Evolutionary conservation across 1,284 basidiomycete species (phyloP), one percentile per base, ranked within the genome.

Genomic region (Rhizopogon hawkerae): DNA sequence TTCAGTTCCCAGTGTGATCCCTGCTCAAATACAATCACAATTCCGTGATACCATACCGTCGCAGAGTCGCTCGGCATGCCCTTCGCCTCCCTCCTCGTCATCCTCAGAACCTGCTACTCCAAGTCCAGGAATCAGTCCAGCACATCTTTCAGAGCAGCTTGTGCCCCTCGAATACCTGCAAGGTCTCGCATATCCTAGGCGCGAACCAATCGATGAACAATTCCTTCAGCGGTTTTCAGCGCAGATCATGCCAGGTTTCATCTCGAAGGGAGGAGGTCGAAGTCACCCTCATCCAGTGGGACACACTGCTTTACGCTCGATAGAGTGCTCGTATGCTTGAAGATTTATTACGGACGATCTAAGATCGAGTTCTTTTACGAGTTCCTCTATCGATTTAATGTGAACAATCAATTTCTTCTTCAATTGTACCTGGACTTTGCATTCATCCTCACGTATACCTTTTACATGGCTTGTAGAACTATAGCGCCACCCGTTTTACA

Each of bases 121-220:
- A 1, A 67, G 64, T 37, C 66, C 66, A 47, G 52, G 60, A 50
- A 44, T 65, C 49, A 50, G 53, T 46, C 53, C 62, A 33, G 45
- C 57, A 56, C 56, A 61, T 49, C 53, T 59, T 39, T 58, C 64
- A 3, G 69, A 64, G 45, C 68, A 72, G 41, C 69, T 83, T 2
- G 81, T 83, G 4, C 80, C 80, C 14, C 68, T 83, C 24, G 78
- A 82, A 59, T 73, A 78, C 49, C 75, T 83, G 10, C 73, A 79
- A 60, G 72, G 66, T 46, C 66, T 72, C 14, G 64, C 75, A 11
- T 72, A 68, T 34, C 72, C 73, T 26, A 67, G 73, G 54, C 73
- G 80, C 34, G 73, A 83, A 54, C 81, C 81, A 38, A 69, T 69
- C 4, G 80, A 83, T 56, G 77, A 80, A 54, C 74, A 77, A 54